Evolutionary conservation across 2,329 filamentous ascomycete species (phyloP), one percentile per base, ranked within the genome.

Genomic region (Paraphaeosphaeria minitans): DNA sequence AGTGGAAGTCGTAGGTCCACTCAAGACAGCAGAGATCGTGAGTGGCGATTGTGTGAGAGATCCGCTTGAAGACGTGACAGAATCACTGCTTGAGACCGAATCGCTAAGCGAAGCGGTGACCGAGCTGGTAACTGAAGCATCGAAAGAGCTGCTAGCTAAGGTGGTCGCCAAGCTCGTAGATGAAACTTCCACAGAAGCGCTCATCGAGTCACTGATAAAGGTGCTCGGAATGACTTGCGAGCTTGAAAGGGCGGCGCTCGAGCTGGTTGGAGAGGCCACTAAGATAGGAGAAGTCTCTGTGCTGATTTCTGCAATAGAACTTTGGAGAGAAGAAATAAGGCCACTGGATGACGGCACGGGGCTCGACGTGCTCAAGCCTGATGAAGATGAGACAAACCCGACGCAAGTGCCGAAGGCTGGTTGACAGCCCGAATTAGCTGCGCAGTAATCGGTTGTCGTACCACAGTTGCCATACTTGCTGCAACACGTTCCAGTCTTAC

Each of bases 391-490:
- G 53, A 55, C 2, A 42, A 35, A 22, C 22, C 29, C 35, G 31
- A 27, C 56, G 54, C 65, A 66, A 53, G 43, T 64, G 21, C 69
- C 68, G 54, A 68, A 71, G 14, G 21, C 58, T 13, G 60, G 54
- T 50, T 69, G 67, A 56, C 66, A 72, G 37, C 64, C 66, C 16
- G 37, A 21, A 16, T 2, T 21, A 41, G 54, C 59, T n/a, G 41
- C 62, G 51, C 66, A 68, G 56, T 67, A 63, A 39, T 60, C 62
- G 35, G n/a, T 47, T 22, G 60, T 65, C 21, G 62, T 58, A 29
- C 66, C 61, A 16, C 78, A 81, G 54, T 66, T 70, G 22, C 78
- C 77, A 57, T 70, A 72, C 53, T 61, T 64, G 33, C 76, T 79
- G 67, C 78, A 81, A 66, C 79, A 80, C 56, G 72, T 13, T 51